Base-by-base conservation (phyloP, 768 basidiomycete genomes). In the Termitomyces sp. region DNA sequence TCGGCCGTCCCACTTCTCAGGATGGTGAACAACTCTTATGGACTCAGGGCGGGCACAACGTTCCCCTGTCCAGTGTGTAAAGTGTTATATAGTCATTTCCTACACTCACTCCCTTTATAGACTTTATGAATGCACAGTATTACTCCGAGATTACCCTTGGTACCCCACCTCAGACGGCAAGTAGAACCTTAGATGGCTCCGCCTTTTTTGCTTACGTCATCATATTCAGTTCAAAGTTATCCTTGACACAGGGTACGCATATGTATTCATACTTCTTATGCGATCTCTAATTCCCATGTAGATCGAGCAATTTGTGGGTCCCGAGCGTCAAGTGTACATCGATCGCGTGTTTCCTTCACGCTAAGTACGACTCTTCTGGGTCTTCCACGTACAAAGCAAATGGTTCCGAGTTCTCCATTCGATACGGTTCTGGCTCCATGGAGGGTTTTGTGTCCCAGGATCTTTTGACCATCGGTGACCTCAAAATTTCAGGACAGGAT, bases 61-160 rank as follows among this genome's bases (percentile, higher is more conserved):
- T 98, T 52, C 96, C 97, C 60, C 79, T 99, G 44, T 87, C 79
- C 66, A 97, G 96, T 96, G 65, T 60, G 91, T 78, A 30, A 32
- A 41, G 62, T 6, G 32, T 44, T 23, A 32, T 28, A n/a, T 0
- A 42, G 41, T 39, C 10, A 55, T 48, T 32, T 42, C 3, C 6
- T 9, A 14, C 40, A n/a, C 27, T 59, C 40, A 61, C 55, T 46
- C 45, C 60, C 54, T 55, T 34, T 5, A 21, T 51, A 97, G 95
- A 98, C 78, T 98, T 92, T 75, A 85, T 95, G 86, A 98, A 98
- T 69, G 95, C 97, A 35, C 95, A 99, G 71, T 98, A 99, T 74
- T 99, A 82, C 68, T 81, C 94, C 19, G 89, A 94, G 60, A 96
- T 98, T 58, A 67, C 77, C 1, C 69, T 98, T 54, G 96, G 96